phyloP scores from a whole-genome alignment of 75 land plant genomes.

The Cryptomeria japonica region DNA sequence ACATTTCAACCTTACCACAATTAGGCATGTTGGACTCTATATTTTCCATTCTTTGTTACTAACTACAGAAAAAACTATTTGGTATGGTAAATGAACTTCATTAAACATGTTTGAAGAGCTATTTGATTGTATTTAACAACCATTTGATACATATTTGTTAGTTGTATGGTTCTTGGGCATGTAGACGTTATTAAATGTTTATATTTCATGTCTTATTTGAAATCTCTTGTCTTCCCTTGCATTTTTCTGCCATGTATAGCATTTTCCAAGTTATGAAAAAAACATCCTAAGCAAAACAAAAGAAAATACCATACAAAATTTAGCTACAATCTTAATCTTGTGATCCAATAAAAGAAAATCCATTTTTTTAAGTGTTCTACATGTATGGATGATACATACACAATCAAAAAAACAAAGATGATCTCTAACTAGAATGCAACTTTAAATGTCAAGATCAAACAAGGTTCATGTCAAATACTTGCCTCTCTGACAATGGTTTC shows the following conservation, averaged over 20 bases:
- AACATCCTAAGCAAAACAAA: background rate
- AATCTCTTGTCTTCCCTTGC: background rate
- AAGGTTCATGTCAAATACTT: background rate
- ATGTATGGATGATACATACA: background rate
- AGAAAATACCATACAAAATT: background rate
- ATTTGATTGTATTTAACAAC: background rate
- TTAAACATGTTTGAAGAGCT: background rate
- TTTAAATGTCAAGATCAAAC: background rate
- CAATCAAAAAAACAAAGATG: background rate
- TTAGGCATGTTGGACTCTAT: background rate
- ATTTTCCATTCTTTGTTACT: background rate
- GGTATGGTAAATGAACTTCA: background rate
- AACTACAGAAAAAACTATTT: background rate
- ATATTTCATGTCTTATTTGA: background rate
- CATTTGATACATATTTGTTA: background rate
- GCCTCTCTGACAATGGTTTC: constrained; percentile 9
- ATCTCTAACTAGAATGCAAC: background rate
- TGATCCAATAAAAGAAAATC: background rate
- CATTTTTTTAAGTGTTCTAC: background rate
- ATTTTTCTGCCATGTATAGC: background rate
- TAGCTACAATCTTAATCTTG: background rate
- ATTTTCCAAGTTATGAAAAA: background rate
- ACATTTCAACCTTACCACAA: too few relatives aligned
- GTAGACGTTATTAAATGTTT: background rate
- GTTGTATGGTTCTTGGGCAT: background rate